Evolutionary conservation across 73 alveolate genomes (phyloP).

Genomic region (Paraurostyla sp.): DNA sequence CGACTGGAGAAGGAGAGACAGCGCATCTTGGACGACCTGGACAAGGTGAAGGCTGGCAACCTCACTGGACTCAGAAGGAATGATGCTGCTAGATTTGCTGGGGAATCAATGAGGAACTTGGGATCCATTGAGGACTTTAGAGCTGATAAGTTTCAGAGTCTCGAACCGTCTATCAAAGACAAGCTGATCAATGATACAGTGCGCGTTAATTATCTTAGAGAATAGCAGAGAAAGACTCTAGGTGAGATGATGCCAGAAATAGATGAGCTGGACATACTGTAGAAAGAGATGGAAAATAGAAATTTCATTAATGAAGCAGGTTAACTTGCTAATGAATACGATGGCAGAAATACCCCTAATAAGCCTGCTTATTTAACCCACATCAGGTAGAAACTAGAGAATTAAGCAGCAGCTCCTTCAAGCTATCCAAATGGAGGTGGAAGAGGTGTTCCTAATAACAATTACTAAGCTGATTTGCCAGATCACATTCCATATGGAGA

Average conservation of each 20-base stretch:
- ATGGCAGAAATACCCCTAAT: constrained; percentile 53
- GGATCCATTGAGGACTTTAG: constrained; percentile 40
- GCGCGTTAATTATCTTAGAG: constrained; percentile 45
- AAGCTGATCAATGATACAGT: constrained; percentile 44
- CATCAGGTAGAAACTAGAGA: constrained; percentile 49
- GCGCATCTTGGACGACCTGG: constrained; percentile 85
- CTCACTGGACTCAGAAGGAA: constrained; percentile 17
- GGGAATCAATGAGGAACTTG: neutral
- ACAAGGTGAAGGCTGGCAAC: constrained; percentile 68
- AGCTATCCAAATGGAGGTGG: neutral
- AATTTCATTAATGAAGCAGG: constrained; percentile 48
- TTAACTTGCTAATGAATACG: constrained; percentile 25
- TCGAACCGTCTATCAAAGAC: constrained; percentile 58
- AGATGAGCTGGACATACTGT: constrained; percentile 51
- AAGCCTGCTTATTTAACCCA: constrained; percentile 13
- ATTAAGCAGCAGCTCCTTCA: constrained; percentile 62
- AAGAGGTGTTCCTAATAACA: neutral
- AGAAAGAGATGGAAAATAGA: constrained; percentile 46
- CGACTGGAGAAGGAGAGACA: constrained; percentile 83
- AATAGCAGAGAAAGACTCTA: constrained; percentile 1
- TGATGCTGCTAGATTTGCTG: constrained; percentile 62
- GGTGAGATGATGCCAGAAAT: constrained; percentile 58
- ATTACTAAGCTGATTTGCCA: constrained; percentile 29
- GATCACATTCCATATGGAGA: constrained; percentile 56
- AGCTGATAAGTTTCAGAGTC: constrained; percentile 16